A percentile compares a stretch with the other conserved stretches of the same genome.
Conservation (phyloP, 257 asterid genomes). For the Nicotiana tabacum region DNA sequence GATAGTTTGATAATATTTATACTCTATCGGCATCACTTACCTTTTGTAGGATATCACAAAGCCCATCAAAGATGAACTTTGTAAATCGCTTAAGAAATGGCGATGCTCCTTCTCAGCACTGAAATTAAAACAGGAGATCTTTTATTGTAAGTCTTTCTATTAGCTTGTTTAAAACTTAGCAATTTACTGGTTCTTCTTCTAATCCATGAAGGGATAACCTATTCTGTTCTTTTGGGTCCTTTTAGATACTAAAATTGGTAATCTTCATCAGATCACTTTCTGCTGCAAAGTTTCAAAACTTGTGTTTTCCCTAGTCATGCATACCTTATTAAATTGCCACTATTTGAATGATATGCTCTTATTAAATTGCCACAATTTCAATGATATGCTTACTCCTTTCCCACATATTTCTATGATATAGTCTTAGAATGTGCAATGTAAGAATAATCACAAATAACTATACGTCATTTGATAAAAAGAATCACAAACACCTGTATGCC, state of each 20-base stretch:
- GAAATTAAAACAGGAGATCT: constrained; percentile 81
- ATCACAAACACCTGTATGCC: background rate
- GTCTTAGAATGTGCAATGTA: background rate
- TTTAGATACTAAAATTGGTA: background rate
- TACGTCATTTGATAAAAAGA: background rate
- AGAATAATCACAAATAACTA: background rate
- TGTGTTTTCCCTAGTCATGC: background rate
- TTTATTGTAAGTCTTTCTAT: constrained; percentile 57
- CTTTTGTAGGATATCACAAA: constrained; percentile 76
- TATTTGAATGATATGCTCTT: background rate
- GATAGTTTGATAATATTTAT: background rate
- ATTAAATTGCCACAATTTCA: background rate
- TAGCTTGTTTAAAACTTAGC: constrained; percentile 1
- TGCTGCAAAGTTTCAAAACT: background rate
- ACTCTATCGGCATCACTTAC: background rate
- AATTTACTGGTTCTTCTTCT: background rate
- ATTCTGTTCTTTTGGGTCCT: background rate
- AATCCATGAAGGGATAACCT: background rate
- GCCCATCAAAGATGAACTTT: constrained; percentile 74
- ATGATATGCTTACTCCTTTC: background rate
- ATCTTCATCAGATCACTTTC: background rate
- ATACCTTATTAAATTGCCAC: background rate
- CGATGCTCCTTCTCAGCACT: constrained; percentile 81
- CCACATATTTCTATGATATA: background rate
- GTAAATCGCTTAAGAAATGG: constrained; percentile 72